A percentile compares a stretch with the other conserved stretches of the same genome.
These are phyloP conservation scores for Phytomonas francai DNA, from an alignment of 208 protist species.

Conservation along the genomic window DNA sequence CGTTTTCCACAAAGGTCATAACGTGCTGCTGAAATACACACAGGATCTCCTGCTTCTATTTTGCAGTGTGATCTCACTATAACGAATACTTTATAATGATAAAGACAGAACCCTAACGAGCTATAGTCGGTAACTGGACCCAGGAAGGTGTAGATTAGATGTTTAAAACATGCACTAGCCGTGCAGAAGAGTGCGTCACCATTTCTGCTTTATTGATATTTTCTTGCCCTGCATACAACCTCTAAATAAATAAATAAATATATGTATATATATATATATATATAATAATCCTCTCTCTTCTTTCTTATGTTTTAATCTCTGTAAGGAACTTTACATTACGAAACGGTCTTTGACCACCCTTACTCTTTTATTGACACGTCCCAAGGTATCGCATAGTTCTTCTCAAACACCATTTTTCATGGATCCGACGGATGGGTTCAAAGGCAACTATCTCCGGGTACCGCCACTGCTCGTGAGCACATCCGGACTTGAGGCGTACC, in stretches of 20 bases:
- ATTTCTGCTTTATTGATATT: too few species aligned
- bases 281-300: not conserved
- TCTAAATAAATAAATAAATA: too few species aligned
- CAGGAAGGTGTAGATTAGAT: not conserved
- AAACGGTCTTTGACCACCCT: not conserved
- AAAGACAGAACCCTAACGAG: not conserved
- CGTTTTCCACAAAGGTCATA: not conserved
- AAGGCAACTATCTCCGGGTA: slow-evolving; percentile 5
- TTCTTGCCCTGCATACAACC: too few species aligned
- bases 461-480: slow-evolving; percentile 24
- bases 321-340: not conserved
- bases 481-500: slow-evolving; percentile 31
- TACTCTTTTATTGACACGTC: slow-evolving; percentile 18
- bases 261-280: too few species aligned
- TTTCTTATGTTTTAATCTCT: not conserved
- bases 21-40: not conserved
- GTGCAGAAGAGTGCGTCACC: not conserved
- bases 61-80: not conserved
- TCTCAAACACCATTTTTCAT: not conserved
- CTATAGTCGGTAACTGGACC: not conserved
- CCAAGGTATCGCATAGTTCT: not conserved
- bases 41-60: not conserved
- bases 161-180: not conserved
- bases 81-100: not conserved
- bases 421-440: not conserved